A percentile compares a stretch with the other conserved stretches of the same genome.
Conservation (phyloP, 768 basidiomycete species). For the Suillus brevipes region DNA sequence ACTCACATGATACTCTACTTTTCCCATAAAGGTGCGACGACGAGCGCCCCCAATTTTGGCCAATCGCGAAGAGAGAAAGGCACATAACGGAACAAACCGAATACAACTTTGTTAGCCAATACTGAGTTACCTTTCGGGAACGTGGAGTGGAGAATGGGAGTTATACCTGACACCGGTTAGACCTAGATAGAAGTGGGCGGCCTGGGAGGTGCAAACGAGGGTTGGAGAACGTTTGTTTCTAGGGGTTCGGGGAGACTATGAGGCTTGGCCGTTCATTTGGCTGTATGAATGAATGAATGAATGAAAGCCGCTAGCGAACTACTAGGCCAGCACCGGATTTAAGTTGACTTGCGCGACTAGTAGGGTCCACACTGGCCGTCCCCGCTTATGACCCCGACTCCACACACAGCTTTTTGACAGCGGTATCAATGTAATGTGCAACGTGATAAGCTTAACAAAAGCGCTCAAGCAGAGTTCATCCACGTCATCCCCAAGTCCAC, state of each 20-base stretch:
- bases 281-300: not conserved
- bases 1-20: not conserved
- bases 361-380: not conserved
- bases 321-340: not conserved
- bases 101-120: slow-evolving; percentile 10
- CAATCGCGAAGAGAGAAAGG: not conserved
- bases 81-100: slow-evolving; percentile 24
- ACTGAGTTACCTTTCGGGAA: slow-evolving; percentile 34
- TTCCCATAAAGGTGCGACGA: not conserved
- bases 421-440: not conserved
- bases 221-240: not conserved
- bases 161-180: slow-evolving; percentile 23
- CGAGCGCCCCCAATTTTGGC: not conserved
- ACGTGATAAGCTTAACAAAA: not conserved
- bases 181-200: slow-evolving; percentile 16
- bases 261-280: not conserved
- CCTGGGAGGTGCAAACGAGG: not conserved
- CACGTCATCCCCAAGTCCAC: not conserved
- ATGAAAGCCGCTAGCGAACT: not conserved
- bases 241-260: not conserved
- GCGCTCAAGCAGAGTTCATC: not conserved
- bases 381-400: not conserved
- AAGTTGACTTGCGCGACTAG: not conserved
- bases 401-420: slow-evolving; percentile 5
- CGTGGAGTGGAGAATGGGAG: slow-evolving; percentile 31